phyloP scores from a whole-genome alignment of 78 protist genomes.

The slime mould (Dictyostelium discoideum) region dicty_2.7 NC_007089.4:4505001-4505500 shows the following conservation, averaged over 20 bases:
- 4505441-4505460: not conserved
- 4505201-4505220: conserved; percentile 28
- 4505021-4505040: not conserved
- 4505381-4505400: not conserved
- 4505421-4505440: not conserved
- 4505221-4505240: conserved; percentile 69
- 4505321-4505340: not conserved
- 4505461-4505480: not conserved
- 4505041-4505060: not conserved
- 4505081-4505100: not conserved
- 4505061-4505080: not conserved
- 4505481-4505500: not conserved
- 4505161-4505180: not conserved
- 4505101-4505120: not conserved
- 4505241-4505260: conserved; percentile 44
- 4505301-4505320: not conserved
- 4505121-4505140: not conserved
- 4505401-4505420: not conserved
- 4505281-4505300: conserved; percentile 18
- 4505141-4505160: not conserved
- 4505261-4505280: not conserved
- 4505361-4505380: not conserved
- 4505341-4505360: not conserved
- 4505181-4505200: conserved; percentile 56
- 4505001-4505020: conserved; percentile 34